These are phyloP conservation scores for Starmera quercuum DNA, from an alignment of 805 yeast species.

Conservation along the genomic window DNA sequence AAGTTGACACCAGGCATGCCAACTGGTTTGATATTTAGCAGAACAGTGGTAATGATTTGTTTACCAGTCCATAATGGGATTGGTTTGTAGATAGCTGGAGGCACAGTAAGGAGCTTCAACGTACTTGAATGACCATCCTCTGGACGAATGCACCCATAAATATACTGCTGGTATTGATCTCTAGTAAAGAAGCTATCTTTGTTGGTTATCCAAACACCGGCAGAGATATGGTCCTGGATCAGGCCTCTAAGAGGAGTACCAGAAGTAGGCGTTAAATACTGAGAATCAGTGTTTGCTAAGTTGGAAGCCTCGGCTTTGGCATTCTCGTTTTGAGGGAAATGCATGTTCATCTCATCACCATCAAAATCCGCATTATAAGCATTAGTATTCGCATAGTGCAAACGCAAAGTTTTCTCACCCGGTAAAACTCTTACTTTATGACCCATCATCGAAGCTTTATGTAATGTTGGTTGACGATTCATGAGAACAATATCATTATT, in stretches of 20 bases:
- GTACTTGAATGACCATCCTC: constrained; percentile 93
- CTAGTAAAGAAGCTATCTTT: constrained; percentile 88
- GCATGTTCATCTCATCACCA: constrained; percentile 99
- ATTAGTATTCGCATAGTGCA: constrained; percentile 98
- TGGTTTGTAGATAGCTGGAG: constrained; percentile 88
- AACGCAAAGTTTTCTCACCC: constrained; percentile 91
- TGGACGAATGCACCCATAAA: constrained; percentile 92
- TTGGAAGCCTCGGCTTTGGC: constrained; percentile 95
- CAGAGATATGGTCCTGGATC: constrained; percentile 97
- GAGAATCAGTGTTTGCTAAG: constrained; percentile 95
- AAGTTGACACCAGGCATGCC: constrained; percentile 89
- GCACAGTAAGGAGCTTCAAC: constrained; percentile 61
- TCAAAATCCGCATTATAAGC: constrained; percentile 99
- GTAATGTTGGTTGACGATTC: constrained; percentile 99
- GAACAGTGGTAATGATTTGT: constrained; percentile 88
- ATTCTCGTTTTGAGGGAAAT: constrained; percentile 95
- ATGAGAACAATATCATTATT: constrained; percentile 93
- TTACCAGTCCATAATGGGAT: constrained; percentile 95
- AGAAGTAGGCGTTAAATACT: constrained; percentile 95
- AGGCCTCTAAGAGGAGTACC: constrained; percentile 98
- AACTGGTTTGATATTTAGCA: constrained; percentile 80
- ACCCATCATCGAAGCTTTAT: constrained; percentile 99
- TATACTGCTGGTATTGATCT: constrained; percentile 86
- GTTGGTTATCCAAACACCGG: constrained; percentile 97
- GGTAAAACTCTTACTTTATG: constrained; percentile 96